Conservation (phyloP, 169 alveolate species). For the Plasmodium sp. region DNA sequence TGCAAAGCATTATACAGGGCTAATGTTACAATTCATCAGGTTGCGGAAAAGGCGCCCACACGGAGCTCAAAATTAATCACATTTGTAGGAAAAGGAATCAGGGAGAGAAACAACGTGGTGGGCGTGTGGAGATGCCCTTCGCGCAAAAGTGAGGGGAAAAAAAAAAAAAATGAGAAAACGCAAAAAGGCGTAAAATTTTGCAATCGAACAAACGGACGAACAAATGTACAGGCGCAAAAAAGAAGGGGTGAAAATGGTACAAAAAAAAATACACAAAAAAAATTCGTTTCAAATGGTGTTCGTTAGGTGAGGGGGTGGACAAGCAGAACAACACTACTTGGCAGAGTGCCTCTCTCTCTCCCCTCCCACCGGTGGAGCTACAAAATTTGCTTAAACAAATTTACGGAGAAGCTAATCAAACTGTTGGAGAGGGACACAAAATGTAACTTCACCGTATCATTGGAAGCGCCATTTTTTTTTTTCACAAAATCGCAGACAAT, state of each 20-base stretch:
- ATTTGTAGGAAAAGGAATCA: not conserved
- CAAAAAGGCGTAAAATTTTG: not conserved
- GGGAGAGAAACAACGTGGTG: not conserved
- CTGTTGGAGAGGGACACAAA: constrained; percentile 41
- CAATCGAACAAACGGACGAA: not conserved
- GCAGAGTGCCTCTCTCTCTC: not conserved
- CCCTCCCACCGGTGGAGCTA: not conserved
- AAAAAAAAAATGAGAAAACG: not conserved
- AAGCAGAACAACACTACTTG: not conserved
- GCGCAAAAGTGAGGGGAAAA: not conserved
- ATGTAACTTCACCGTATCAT: constrained; percentile 31
- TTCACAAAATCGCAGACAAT: constrained; percentile 33
- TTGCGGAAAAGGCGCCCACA: not conserved
- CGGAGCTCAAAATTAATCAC: not conserved
- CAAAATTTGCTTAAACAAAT: constrained; percentile 65
- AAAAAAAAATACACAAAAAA: constrained; percentile 1
- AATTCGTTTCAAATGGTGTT: not conserved
- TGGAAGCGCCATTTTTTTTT: not conserved
- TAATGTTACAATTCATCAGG: not conserved
- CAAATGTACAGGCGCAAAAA: not conserved
- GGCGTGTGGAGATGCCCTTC: not conserved
- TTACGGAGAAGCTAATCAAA: constrained; percentile 47
- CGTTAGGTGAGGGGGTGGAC: not conserved
- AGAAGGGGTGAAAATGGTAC: not conserved
- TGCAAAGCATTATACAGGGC: not conserved